Evolutionary conservation across 2,329 filamentous ascomycete species (phyloP), one percentile per base, ranked within the genome.

Genomic region (Aaosphaeria pasadenensis): DNA sequence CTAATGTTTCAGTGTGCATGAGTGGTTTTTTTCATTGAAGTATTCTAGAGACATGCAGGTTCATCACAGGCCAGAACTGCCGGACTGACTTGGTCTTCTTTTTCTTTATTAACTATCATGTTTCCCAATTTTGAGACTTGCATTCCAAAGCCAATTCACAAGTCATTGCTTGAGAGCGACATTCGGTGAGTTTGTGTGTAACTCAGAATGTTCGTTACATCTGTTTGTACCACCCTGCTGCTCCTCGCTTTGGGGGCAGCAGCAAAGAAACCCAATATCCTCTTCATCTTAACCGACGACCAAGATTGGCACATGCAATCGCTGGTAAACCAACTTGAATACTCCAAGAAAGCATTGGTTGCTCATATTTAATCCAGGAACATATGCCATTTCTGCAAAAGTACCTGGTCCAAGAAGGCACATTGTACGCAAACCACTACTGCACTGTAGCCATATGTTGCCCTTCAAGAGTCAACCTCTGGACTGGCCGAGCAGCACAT

Each of bases 221-320:
- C n/a, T 35, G n/a, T 35, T 35, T 7, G 32, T 7, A 35, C n/a
- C 32, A 35, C n/a, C 32, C 7, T 35, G 32, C n/a, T 35, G 32
- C 32, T 35, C 32, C 7, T n/a, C 7, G 7, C 7, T 7, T n/a
- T 35, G 7, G n/a, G 7, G 32, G 7, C 32, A 35, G 7, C n/a
- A 5, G 24, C 62, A n/a, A 7, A 7, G 7, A 11, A 7, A 17
- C 28, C 62, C 1, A 87, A 87, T 53, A 80, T 88, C 41, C 71
- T 88, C 17, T 84, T 88, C 58, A 81, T 88, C 48, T 72, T 88
- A 36, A 85, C 83, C 0, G 85, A 88, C 51, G 85, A 88, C 52
- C 85, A 88, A 58, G 85, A 88, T 57, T 65, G 82, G 1, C 77
- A 81, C 38, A 71, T 88, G 55, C 71, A 82, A 42, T 87, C 84